Conservation (phyloP, 139 green algal genomes). For the Penium margaritaceum region DNA sequence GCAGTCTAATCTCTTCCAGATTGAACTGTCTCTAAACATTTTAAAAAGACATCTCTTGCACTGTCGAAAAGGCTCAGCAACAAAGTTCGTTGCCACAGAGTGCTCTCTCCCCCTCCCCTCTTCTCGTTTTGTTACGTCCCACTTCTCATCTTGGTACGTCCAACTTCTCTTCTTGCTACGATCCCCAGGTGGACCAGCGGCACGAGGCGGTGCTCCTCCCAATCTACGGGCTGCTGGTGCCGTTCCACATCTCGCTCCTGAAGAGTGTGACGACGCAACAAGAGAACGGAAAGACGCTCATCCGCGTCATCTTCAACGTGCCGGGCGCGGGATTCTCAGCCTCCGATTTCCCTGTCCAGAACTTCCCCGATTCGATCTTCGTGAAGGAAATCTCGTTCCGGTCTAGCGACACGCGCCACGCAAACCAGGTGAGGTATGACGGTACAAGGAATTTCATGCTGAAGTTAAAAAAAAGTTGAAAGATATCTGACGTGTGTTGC, state of each 20-base stretch:
- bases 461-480: too few relatives aligned
- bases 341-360: slow-evolving; percentile 41
- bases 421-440: slow-evolving; percentile 50
- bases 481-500: too few relatives aligned
- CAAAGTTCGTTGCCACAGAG: too few relatives aligned
- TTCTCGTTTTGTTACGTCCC: too few relatives aligned
- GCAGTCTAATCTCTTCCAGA: too few relatives aligned
- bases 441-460: too few relatives aligned
- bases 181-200: slow-evolving; percentile 63
- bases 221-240: slow-evolving; percentile 90
- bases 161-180: too few relatives aligned
- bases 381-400: slow-evolving; percentile 91
- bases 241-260: slow-evolving; percentile 92
- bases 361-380: slow-evolving; percentile 65
- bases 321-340: slow-evolving; percentile 23
- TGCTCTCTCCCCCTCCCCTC: too few relatives aligned
- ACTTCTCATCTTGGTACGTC: too few relatives aligned
- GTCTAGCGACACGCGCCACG: slow-evolving; percentile 64
- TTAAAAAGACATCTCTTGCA: too few relatives aligned
- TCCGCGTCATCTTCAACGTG: slow-evolving; percentile 84
- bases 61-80: too few relatives aligned
- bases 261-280: slow-evolving; percentile 69
- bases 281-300: slow-evolving; percentile 68
- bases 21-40: too few relatives aligned
- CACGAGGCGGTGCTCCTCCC: slow-evolving; percentile 84